Evolutionary conservation across 768 basidiomycete genomes (phyloP), one percentile per base, ranked within the genome.

Genomic region (Fomitopsis serialis): DNA sequence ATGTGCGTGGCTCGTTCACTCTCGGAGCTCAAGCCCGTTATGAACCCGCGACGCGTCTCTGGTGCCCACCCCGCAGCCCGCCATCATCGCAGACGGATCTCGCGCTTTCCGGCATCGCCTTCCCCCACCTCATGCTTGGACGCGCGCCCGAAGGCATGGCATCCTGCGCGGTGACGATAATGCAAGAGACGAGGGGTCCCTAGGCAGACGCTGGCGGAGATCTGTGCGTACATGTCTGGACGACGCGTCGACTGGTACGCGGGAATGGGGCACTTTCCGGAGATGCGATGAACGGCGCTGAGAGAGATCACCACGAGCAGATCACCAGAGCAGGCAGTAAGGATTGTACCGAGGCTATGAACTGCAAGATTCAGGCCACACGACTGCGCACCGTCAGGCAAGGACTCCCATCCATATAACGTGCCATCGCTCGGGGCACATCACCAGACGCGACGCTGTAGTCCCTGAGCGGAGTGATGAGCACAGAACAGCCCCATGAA

Each of bases 41-140:
- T 58, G 56, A 32, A 11, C 42, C 79, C 74, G 70, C 73, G 80
- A 77, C 73, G 75, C 71, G 56, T 76, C 76, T 82, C 81, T 82
- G 66, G 75, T 72, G 66, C 52, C 50, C 52, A 27, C 40, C 34
- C 59, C 53, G 58, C 55, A 56, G 61, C 35, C 45, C 40, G 42
- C 36, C 48, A 51, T 29, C 53, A 35, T 49, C 49, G 27, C 53
- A 46, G 58, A 61, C 60, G 57, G 45, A 61, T 61, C 67, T 72
- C 66, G 63, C 72, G 67, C 70, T 73, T 78, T 77, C 81, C 72
- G 79, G 73, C 62, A 64, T 71, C 66, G 63, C 73, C 76, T 74
- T 72, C 70, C 80, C 75, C 65, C 64, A 67, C 53, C 55, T 53
- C 15, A 27, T 2, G 55, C 21, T 48, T 45, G 36, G 40, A 40